Conservation (phyloP, 345 rosid genomes). For the Populus davidiana region DNA sequence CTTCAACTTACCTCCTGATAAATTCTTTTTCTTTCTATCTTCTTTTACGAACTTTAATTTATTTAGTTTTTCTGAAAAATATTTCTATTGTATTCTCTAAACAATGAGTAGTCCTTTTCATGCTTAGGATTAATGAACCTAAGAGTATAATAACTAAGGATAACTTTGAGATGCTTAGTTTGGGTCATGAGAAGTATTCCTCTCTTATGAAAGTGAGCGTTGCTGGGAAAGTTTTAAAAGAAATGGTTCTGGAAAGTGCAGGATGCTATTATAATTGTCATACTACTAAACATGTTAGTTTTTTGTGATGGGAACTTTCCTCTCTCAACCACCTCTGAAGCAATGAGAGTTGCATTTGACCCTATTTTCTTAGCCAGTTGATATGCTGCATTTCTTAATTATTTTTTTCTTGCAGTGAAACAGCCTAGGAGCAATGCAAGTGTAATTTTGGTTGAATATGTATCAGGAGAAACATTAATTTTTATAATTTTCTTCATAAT, state of each 20-base stretch:
- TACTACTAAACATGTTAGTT: neutral
- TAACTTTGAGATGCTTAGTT: neutral
- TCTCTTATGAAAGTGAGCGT: neutral
- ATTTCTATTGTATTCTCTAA: neutral
- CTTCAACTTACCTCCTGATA: constrained; percentile 7
- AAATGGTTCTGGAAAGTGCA: neutral
- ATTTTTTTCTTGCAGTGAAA: neutral
- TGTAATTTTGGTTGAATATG: no score
- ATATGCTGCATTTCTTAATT: neutral
- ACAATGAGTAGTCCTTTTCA: neutral
- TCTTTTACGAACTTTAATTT: neutral
- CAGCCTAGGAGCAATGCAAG: no score
- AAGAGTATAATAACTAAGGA: neutral
- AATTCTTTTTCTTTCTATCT: neutral
- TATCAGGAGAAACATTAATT: no score
- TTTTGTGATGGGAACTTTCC: neutral
- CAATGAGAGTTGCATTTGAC: neutral
- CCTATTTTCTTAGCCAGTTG: neutral
- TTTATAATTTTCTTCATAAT: no score
- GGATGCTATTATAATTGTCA: neutral
- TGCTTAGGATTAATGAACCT: neutral
- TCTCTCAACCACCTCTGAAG: no score
- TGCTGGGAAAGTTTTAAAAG: neutral
- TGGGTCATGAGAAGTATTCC: neutral
- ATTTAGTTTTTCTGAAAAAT: neutral